These are phyloP conservation scores for Aeschynomene evenia DNA, from an alignment of 306 rosid genomes.

Conservation along the genomic window DNA sequence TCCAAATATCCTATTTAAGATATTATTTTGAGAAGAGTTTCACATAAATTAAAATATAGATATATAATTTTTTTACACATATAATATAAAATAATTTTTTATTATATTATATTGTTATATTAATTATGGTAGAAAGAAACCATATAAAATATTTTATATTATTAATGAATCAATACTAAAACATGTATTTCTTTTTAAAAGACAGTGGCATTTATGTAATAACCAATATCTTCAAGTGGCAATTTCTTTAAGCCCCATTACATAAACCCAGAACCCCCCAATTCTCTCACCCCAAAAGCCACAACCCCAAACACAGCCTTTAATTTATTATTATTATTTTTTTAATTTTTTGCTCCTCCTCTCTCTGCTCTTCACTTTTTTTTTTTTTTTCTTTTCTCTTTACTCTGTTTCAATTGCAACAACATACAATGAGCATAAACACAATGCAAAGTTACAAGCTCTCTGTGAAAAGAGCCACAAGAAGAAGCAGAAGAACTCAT, in stretches of 20 bases:
- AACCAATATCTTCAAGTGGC: slow-evolving; percentile 37
- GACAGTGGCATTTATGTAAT: slow-evolving; percentile 56
- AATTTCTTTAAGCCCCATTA: slow-evolving; percentile 34
- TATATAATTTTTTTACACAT: too few species aligned
- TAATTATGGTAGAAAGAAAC: too few species aligned
- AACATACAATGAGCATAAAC: slow-evolving; percentile 52
- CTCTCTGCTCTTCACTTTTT: background rate
- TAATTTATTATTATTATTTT: too few species aligned
- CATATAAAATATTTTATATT: too few species aligned
- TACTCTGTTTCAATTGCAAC: slow-evolving; percentile 15
- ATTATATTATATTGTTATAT: too few species aligned
- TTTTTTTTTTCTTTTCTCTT: background rate
- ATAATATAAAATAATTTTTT: too few species aligned
- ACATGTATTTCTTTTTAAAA: background rate
- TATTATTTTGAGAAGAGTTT: too few species aligned
- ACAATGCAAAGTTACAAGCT: slow-evolving; percentile 43
- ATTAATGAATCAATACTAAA: too few species aligned
- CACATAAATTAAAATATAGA: too few species aligned
- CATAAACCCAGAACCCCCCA: slow-evolving; percentile 48
- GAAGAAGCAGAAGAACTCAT: slow-evolving; percentile 12
- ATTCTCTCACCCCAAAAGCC: background rate
- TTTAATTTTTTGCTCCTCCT: background rate
- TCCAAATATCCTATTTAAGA: too few species aligned
- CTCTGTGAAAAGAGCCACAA: slow-evolving; percentile 38
- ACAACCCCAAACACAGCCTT: slow-evolving; percentile 11